phyloP scores from a whole-genome alignment of 306 rosid genomes.

The Arachis hypogaea region DNA sequence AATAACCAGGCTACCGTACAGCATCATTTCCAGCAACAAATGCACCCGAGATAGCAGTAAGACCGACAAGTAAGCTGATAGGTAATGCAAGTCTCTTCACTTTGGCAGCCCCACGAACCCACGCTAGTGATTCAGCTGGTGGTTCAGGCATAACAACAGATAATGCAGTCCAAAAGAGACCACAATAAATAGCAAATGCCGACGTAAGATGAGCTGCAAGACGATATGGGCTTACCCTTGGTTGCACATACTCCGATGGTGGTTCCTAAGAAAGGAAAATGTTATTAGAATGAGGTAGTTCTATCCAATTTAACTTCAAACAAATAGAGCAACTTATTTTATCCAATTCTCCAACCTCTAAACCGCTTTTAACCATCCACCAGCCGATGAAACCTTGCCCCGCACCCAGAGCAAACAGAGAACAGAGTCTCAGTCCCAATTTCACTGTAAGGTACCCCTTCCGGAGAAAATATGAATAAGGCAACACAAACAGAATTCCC shows the following conservation, averaged over 20 bases:
- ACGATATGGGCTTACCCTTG: slow-evolving; percentile 96
- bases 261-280: slow-evolving; percentile 68
- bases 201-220: slow-evolving; percentile 98
- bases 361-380: slow-evolving; percentile 99
- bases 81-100: slow-evolving; percentile 78
- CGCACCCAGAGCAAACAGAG: slow-evolving; percentile 79
- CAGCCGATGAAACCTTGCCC: slow-evolving; percentile 92
- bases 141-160: slow-evolving; percentile 95
- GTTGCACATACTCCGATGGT: slow-evolving; percentile 78
- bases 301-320: slow-evolving; percentile 29
- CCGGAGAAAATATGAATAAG: slow-evolving; percentile 89
- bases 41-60: slow-evolving; percentile 92
- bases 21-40: slow-evolving; percentile 97
- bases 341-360: slow-evolving; percentile 49
- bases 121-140: slow-evolving; percentile 72
- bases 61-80: slow-evolving; percentile 72
- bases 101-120: slow-evolving; percentile 91
- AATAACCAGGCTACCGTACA: slow-evolving; percentile 48
- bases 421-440: slow-evolving; percentile 75
- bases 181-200: slow-evolving; percentile 87
- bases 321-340: slow-evolving; percentile 23
- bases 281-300: slow-evolving; percentile 24
- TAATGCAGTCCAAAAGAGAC: slow-evolving; percentile 89
- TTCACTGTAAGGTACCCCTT: slow-evolving; percentile 80
- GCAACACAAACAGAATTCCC: slow-evolving; percentile 82